Evolutionary conservation across 768 basidiomycete genomes (phyloP), one percentile per base, ranked within the genome.

Genomic region (Kwoniella dejecticola): DNA sequence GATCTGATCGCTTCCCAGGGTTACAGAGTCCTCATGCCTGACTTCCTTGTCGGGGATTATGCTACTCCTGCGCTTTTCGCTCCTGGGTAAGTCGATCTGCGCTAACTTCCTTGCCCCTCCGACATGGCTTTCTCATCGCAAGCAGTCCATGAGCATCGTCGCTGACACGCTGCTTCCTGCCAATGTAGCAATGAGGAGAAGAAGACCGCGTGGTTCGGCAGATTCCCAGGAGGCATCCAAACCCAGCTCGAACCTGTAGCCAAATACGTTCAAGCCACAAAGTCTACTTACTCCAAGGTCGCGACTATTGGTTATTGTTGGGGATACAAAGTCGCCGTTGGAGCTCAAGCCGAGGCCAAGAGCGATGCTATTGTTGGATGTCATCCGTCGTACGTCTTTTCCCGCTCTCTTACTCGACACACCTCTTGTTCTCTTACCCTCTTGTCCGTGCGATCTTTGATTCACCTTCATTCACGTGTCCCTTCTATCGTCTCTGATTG

Each of bases 1-100:
- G 87, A 88, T 68, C 83, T 87, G 38, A 79, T 88, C 53, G 85
- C 86, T 1, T 77, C 82, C 10, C 76, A 86, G 33, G 82, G 84
- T 4, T 84, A 83, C 33, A 81, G 80, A 19, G 85, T 88, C 29
- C 81, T 85, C 70, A 85, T 87, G 84, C 86, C 86, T 40, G 86
- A 87, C 76, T 84, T 87, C 74, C 84, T 87, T 70, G 82, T 84
- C 11, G 76, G 83, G 27, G 75, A 74, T 30, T 81, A 85, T 1
- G 86, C 83, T 69, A 81, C 84, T 1, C 54, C 76, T 6, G 81
- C 81, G 21, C 79, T 82, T 65, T 85, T 82, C 72, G 83, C 84
- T 46, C 60, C 60, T 30, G 60, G 53, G 76, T 52, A 82, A 79
- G 59, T 77, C 84, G 11, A 47, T 44, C 36, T 38, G 17, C 17